Conservation (phyloP, 352 stramenopile species). For the Pythium angustatum region DNA sequence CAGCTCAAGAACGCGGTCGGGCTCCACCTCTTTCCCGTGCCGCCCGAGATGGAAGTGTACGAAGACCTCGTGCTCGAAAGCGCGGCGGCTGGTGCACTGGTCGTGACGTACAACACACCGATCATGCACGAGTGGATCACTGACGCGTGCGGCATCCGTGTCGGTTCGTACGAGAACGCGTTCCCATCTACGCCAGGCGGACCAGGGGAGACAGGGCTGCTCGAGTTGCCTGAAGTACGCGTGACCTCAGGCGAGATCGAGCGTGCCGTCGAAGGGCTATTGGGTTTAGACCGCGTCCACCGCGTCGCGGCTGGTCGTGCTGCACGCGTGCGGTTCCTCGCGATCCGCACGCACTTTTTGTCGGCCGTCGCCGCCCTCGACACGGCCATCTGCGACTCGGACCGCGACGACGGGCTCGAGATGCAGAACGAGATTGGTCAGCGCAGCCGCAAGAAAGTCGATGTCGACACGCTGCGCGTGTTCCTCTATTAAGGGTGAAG, state of each 20-base stretch:
- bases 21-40: constrained; percentile 66
- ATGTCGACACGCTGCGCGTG: constrained; percentile 59
- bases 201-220: constrained; percentile 8
- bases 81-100: constrained; percentile 51
- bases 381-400: constrained; percentile 51
- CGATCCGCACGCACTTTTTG: constrained; percentile 65
- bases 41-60: constrained; percentile 51
- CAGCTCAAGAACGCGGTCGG: constrained; percentile 66
- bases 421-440: constrained; percentile 58
- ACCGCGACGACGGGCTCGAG: constrained; percentile 51
- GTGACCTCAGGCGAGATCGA: constrained; percentile 61
- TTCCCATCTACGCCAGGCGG: not conserved
- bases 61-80: constrained; percentile 62
- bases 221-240: constrained; percentile 49
- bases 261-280: constrained; percentile 41
- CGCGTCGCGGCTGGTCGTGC: constrained; percentile 56
- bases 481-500: constrained; percentile 78
- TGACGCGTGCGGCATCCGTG: constrained; percentile 50
- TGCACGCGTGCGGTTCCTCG: constrained; percentile 58
- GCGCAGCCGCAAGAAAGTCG: constrained; percentile 51
- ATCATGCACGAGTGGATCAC: constrained; percentile 79
- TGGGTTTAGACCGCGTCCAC: constrained; percentile 53
- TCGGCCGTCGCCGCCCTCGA: constrained; percentile 68
- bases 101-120: constrained; percentile 66
- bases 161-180: constrained; percentile 52